Evolutionary conservation across 2,329 filamentous ascomycete species (phyloP).

Genomic region (Tolypocladium sp.): DNA sequence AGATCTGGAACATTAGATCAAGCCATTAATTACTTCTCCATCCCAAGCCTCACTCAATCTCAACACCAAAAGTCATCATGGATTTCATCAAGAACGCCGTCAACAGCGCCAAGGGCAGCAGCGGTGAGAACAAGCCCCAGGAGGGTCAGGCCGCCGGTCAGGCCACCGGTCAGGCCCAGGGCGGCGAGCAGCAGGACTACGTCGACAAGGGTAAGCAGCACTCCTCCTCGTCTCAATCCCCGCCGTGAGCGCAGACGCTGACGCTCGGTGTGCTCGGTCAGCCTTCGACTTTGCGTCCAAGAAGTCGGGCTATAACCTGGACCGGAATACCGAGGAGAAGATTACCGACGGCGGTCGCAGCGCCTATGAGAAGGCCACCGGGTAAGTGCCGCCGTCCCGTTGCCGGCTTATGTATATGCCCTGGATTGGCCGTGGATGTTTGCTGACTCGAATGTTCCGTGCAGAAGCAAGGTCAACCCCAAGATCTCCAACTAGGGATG

Average conservation of each 20-base stretch:
- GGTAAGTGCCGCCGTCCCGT: slow-evolving; percentile 16
- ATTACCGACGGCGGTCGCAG: slow-evolving; percentile 25
- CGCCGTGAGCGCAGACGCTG: neutral
- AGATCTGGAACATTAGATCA: neutral
- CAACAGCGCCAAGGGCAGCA: slow-evolving; percentile 7
- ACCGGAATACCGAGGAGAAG: slow-evolving; percentile 26
- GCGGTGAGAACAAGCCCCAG: slow-evolving; percentile 6
- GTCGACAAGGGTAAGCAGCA: slow-evolving; percentile 25
- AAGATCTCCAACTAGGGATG: slow-evolving; percentile 25
- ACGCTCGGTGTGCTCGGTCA: slow-evolving; percentile 4
- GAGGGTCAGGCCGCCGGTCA: neutral
- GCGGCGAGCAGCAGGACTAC: slow-evolving; percentile 21
- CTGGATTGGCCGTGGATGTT: neutral
- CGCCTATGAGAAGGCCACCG: slow-evolving; percentile 25
- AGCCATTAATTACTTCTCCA: neutral
- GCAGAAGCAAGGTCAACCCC: slow-evolving; percentile 16
- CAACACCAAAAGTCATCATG: slow-evolving; percentile 17
- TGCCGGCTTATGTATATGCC: too few species aligned
- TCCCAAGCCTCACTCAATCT: neutral
- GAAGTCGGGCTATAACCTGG: slow-evolving; percentile 25
- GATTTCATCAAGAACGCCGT: slow-evolving; percentile 29
- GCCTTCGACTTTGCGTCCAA: slow-evolving; percentile 19
- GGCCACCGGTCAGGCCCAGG: neutral
- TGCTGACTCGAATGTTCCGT: neutral
- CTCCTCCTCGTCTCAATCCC: neutral